These are phyloP conservation scores for maize (Zea mays) DNA, from an alignment of 176 grass and related monocot species.

Conservation along the genomic window Zm-B73-REFERENCE-NAM-5.0 NC_050096.1:291254501-291255000, in stretches of 20 bases:
- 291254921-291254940: constrained; percentile 77
- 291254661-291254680: constrained; percentile 56
- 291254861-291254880: constrained; percentile 87
- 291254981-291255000: constrained; percentile 71
- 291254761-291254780: constrained; percentile 77
- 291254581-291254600: too few species aligned
- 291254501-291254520: too few species aligned
- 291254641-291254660: constrained; percentile 63
- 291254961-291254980: constrained; percentile 77
- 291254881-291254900: constrained; percentile 85
- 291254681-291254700: background rate
- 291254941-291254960: constrained; percentile 68
- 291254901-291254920: constrained; percentile 94
- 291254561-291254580: too few species aligned
- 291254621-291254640: background rate
- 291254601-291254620: too few species aligned
- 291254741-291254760: constrained; percentile 56
- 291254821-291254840: constrained; percentile 68
- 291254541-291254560: too few species aligned
- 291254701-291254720: background rate
- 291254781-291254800: constrained; percentile 57
- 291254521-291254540: too few species aligned
- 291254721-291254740: background rate
- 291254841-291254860: constrained; percentile 27
- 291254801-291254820: constrained; percentile 58